These are phyloP conservation scores for Rosa chinensis DNA, from an alignment of 306 rosid genomes.

Conservation along the genomic window DNA sequence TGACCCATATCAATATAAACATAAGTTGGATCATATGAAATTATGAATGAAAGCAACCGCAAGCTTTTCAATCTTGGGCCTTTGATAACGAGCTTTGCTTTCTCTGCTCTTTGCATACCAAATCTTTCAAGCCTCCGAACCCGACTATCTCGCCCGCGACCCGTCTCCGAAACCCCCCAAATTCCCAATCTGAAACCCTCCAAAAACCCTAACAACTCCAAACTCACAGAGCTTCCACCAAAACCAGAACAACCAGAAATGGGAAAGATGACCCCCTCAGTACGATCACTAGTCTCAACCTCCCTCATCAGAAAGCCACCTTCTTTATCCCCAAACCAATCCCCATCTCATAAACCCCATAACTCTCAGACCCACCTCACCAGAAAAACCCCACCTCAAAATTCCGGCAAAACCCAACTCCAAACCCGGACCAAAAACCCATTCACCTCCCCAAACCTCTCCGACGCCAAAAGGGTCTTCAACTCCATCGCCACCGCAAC, in stretches of 20 bases:
- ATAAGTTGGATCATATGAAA: too few species aligned
- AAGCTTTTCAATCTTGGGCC: background rate
- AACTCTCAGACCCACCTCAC: background rate
- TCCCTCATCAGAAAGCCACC: constrained; percentile 38
- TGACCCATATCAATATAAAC: too few species aligned
- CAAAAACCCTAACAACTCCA: background rate
- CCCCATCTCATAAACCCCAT: constrained; percentile 29
- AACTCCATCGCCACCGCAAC: constrained; percentile 41
- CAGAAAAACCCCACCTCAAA: constrained; percentile 30
- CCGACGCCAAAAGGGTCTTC: constrained; percentile 62
- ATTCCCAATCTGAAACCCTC: constrained; percentile 8
- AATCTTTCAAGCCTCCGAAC: background rate
- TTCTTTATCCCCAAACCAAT: background rate
- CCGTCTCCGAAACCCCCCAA: background rate
- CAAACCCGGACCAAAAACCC: constrained; percentile 9
- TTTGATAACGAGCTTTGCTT: background rate
- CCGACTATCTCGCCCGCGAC: background rate
- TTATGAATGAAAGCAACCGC: too few species aligned
- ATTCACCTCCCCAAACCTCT: constrained; percentile 64
- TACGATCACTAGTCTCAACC: constrained; percentile 55
- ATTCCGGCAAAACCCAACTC: constrained; percentile 16
- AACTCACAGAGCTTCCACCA: background rate
- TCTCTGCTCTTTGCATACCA: too few species aligned
- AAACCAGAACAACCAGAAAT: constrained; percentile 24
- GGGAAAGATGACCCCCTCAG: constrained; percentile 72